Conservation (phyloP, 2,329 filamentous ascomycete genomes). For the Penicillium sp. region DNA sequence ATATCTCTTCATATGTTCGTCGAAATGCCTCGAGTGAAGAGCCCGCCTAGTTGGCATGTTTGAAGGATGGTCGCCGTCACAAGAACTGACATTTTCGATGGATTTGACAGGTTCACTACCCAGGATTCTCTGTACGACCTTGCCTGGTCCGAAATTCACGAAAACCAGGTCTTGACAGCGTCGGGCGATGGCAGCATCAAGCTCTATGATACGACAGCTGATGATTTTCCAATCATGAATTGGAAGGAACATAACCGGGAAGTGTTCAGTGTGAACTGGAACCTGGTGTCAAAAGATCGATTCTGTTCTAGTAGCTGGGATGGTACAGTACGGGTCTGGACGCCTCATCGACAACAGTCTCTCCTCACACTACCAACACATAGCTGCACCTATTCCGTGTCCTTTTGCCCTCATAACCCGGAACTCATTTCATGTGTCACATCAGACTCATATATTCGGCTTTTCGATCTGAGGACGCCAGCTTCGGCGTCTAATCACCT, state of each 20-base stretch:
- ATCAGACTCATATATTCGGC: slow-evolving; percentile 78
- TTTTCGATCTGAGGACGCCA: slow-evolving; percentile 88
- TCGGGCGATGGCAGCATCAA: slow-evolving; percentile 93
- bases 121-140: slow-evolving; percentile 95
- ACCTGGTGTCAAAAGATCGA: slow-evolving; percentile 79
- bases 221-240: slow-evolving; percentile 80
- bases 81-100: neutral
- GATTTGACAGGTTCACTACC: slow-evolving; percentile 69
- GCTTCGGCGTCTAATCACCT: slow-evolving; percentile 83
- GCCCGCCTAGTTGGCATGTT: neutral
- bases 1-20: neutral
- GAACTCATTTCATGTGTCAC: slow-evolving; percentile 80
- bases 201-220: slow-evolving; percentile 77
- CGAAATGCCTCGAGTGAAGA: no score
- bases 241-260: slow-evolving; percentile 93
- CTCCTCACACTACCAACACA: slow-evolving; percentile 84
- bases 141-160: slow-evolving; percentile 92
- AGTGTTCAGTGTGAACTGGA: slow-evolving; percentile 90
- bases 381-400: slow-evolving; percentile 87
- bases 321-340: slow-evolving; percentile 93
- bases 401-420: slow-evolving; percentile 83
- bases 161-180: slow-evolving; percentile 84
- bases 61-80: no score
- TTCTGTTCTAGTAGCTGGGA: slow-evolving; percentile 95
- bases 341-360: slow-evolving; percentile 66